A percentile compares a stretch with the other conserved stretches of the same genome.
Evolutionary conservation across 495 filamentous ascomycete genomes (phyloP).

Genomic region (Xylaria acuta): DNA sequence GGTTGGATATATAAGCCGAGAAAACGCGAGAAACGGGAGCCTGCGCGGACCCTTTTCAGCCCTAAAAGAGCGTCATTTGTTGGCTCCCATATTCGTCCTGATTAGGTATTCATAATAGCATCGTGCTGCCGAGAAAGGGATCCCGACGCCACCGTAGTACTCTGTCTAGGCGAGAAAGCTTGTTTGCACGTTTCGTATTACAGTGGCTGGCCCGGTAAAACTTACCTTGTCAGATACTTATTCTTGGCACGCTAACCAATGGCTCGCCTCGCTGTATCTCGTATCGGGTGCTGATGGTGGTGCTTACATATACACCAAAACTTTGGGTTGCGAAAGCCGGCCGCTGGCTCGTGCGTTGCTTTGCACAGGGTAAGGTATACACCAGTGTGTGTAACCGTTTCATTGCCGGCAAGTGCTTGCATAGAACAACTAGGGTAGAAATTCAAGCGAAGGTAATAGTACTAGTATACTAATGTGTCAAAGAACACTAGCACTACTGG

Average conservation of each 20-base stretch:
- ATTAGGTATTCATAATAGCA: background rate
- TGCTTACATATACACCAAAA: no score
- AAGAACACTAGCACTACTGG: background rate
- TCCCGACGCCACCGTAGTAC: background rate
- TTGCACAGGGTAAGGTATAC: no score
- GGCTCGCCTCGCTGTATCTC: no score
- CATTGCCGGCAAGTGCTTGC: no score
- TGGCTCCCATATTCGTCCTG: background rate
- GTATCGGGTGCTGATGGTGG: no score
- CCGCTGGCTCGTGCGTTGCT: background rate
- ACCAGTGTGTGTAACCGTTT: no score
- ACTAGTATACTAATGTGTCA: no score
- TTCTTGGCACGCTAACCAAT: background rate
- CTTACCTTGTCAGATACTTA: background rate
- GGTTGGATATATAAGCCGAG: background rate
- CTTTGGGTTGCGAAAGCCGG: background rate
- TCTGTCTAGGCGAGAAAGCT: background rate
- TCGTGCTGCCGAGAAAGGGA: background rate
- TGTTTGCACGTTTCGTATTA: background rate
- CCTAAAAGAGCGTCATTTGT: background rate
- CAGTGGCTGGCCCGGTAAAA: background rate
- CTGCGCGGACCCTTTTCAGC: background rate
- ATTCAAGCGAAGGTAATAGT: no score
- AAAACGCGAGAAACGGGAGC: background rate
- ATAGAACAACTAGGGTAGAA: no score